Conservation (phyloP, 495 filamentous ascomycete genomes). For the Hypoxylon crocopeplum region DNA sequence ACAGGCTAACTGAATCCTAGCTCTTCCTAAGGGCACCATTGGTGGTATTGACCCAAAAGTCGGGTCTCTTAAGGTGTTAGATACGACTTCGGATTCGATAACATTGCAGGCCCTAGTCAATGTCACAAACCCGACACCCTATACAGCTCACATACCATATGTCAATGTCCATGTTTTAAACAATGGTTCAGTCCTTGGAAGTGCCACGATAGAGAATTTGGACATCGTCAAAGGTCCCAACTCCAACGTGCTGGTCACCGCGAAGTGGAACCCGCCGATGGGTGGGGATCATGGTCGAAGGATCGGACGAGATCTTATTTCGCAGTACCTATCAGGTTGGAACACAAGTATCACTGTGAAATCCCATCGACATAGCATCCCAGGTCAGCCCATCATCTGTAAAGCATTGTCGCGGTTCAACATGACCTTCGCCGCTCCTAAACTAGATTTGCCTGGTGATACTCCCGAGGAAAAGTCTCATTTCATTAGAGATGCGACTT, state of each 20-base stretch:
- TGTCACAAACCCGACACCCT: conserved; percentile 87
- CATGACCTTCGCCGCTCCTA: conserved; percentile 73
- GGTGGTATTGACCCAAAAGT: conserved; percentile 65
- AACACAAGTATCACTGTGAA: conserved; percentile 80
- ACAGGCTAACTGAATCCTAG: conserved; percentile 42
- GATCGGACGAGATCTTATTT: conserved; percentile 75
- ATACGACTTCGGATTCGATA: conserved; percentile 72
- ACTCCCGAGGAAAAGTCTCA: conserved; percentile 54
- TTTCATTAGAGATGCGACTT: conserved; percentile 86
- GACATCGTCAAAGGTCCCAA: conserved; percentile 73
- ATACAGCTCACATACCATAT: conserved; percentile 80
- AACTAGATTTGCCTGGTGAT: conserved; percentile 61
- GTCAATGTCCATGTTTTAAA: conserved; percentile 74
- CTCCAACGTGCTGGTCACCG: conserved; percentile 68
- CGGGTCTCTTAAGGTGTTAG: conserved; percentile 66
- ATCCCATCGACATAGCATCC: conserved; percentile 73
- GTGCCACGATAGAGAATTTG: conserved; percentile 68
- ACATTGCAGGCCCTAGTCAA: conserved; percentile 73
- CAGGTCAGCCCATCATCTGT: conserved; percentile 74
- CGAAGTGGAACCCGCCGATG: conserved; percentile 74
- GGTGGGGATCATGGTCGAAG: conserved; percentile 65
- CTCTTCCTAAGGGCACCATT: conserved; percentile 48
- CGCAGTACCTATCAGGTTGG: conserved; percentile 84
- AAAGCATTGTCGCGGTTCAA: conserved; percentile 71
- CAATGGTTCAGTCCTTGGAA: conserved; percentile 77